Evolutionary conservation across 2,329 filamentous ascomycete genomes (phyloP).

Genomic region (Sporothrix brunneoviolacea): DNA sequence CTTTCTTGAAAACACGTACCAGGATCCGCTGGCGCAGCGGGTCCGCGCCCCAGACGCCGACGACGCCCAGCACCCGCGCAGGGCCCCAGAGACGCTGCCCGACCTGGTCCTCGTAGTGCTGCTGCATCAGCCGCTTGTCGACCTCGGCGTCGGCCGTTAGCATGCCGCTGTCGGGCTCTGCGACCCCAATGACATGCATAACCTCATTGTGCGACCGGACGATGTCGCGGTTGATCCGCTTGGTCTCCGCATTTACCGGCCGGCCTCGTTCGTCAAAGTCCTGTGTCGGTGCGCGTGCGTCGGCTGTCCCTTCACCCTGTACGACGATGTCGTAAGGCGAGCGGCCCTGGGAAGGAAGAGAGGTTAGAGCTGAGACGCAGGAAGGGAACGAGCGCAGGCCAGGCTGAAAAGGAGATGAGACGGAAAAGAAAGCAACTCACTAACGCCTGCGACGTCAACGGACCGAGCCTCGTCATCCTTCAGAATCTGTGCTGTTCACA

Average conservation of each 20-base stretch:
- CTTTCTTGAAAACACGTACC: slow-evolving; percentile 25
- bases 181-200: slow-evolving; percentile 57
- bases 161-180: slow-evolving; percentile 45
- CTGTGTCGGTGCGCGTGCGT: slow-evolving; percentile 37
- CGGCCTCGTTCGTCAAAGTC: slow-evolving; percentile 50
- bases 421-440: slow-evolving; percentile 30
- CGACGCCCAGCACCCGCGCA: slow-evolving; percentile 33
- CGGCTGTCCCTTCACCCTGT: slow-evolving; percentile 39
- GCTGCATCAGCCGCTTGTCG: slow-evolving; percentile 37
- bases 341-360: slow-evolving; percentile 38
- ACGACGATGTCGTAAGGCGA: slow-evolving; percentile 55
- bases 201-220: slow-evolving; percentile 57
- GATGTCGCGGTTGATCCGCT: slow-evolving; percentile 48
- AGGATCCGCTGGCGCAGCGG: slow-evolving; percentile 49
- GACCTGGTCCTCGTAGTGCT: slow-evolving; percentile 40
- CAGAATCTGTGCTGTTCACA: background rate
- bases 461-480: slow-evolving; percentile 48
- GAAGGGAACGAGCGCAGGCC: too few species aligned
- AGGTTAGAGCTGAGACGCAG: background rate
- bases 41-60: slow-evolving; percentile 45
- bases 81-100: slow-evolving; percentile 34
- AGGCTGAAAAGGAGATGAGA: background rate
- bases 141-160: slow-evolving; percentile 30
- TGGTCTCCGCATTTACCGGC: slow-evolving; percentile 48
- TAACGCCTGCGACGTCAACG: slow-evolving; percentile 50